Percentiles rank a stretch among this genome's conserved stretches.
phyloP scores from a whole-genome alignment of 2,329 filamentous ascomycete genomes.

The Raffaelea albimanens region DNA sequence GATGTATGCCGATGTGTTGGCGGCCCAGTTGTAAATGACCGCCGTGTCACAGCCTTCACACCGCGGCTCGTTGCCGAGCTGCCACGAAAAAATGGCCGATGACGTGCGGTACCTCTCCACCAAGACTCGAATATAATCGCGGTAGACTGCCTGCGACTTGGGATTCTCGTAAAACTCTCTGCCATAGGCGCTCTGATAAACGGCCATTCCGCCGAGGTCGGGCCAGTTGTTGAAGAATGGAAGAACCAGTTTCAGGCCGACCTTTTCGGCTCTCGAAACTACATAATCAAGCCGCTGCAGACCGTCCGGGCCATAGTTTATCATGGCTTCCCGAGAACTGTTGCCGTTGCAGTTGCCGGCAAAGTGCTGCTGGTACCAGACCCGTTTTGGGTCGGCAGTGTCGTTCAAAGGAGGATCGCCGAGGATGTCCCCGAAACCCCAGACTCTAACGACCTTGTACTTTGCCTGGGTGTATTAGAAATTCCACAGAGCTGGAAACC shows the following conservation, averaged over 20 bases:
- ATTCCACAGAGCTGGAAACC: too few species aligned
- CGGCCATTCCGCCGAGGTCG: conserved; percentile 12
- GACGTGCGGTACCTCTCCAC: conserved; percentile 38
- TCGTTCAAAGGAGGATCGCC: conserved; percentile 22
- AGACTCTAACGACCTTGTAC: conserved; percentile 39
- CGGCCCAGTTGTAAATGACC: conserved; percentile 50
- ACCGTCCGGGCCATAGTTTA: conserved; percentile 10
- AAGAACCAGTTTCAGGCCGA: conserved; percentile 2
- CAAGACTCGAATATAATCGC: conserved; percentile 36
- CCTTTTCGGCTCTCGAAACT: conserved; percentile 3
- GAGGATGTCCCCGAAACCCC: conserved; percentile 41
- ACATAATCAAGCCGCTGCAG: conserved; percentile 4
- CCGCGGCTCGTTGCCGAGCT: conserved; percentile 46
- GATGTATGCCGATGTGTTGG: conserved; percentile 41
- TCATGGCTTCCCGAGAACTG: not conserved
- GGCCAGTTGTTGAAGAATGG: conserved; percentile 12
- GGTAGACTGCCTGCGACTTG: conserved; percentile 45
- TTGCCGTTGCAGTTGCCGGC: not conserved
- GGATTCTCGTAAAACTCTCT: conserved; percentile 2
- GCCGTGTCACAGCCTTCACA: conserved; percentile 40
- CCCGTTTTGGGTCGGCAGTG: conserved; percentile 27
- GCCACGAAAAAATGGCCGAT: conserved; percentile 42
- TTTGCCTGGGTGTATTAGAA: conserved; percentile 22
- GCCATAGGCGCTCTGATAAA: conserved; percentile 13
- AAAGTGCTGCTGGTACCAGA: conserved; percentile 31